These are phyloP conservation scores for Parathielavia appendiculata DNA, from an alignment of 495 filamentous ascomycete genomes.

Conservation along the genomic window DNA sequence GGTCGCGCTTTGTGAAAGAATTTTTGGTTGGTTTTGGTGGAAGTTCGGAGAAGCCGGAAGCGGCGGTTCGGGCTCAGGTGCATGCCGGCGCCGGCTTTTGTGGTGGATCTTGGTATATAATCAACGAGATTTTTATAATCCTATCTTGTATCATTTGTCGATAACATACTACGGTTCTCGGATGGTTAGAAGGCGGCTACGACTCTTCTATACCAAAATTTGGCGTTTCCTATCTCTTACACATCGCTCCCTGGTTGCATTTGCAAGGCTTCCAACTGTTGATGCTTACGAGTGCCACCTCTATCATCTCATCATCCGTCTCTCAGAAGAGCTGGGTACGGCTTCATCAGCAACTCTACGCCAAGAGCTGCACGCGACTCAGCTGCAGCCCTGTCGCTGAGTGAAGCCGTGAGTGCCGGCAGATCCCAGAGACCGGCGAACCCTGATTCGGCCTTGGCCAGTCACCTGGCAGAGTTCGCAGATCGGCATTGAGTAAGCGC, in stretches of 20 bases:
- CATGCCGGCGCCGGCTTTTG: slow-evolving; percentile 1
- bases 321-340: no score
- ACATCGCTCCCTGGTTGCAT: neutral
- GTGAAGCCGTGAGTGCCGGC: neutral
- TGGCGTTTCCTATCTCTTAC: neutral
- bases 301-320: no score
- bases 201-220: slow-evolving; percentile 1
- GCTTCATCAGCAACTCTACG: neutral
- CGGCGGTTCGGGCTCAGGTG: neutral
- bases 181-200: slow-evolving; percentile 1
- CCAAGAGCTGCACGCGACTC: neutral
- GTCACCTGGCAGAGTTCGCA: neutral
- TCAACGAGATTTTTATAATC: no score
- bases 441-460: no score
- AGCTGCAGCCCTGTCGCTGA: neutral
- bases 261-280: no score
- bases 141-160: no score
- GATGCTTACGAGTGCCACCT: no score
- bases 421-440: no score
- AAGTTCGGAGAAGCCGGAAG: neutral
- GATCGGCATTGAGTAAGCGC: slow-evolving; percentile 1
- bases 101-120: neutral
- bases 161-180: neutral
- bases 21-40: neutral
- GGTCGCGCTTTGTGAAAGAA: neutral